phyloP scores from a whole-genome alignment of 1,284 basidiomycete species.

The Ustilago trichophora region DNA sequence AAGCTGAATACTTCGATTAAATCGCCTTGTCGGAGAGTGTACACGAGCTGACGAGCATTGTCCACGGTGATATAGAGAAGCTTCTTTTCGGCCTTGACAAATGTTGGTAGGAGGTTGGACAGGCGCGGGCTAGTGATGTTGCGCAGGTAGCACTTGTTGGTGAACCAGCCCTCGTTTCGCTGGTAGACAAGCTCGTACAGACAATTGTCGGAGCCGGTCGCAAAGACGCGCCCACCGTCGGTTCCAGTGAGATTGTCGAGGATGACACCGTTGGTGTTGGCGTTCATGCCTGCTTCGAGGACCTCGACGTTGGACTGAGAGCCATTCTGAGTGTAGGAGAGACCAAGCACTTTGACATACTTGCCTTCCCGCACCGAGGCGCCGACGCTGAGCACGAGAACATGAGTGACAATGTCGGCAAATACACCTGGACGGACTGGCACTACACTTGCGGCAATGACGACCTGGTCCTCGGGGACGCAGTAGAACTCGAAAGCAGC shows the following conservation, averaged over 20 bases:
- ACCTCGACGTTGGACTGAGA: conserved; percentile 75
- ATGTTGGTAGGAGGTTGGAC: conserved; percentile 64
- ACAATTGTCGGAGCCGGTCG: conserved; percentile 84
- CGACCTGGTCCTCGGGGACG: conserved; percentile 84
- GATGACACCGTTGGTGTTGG: conserved; percentile 75
- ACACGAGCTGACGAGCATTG: conserved; percentile 54
- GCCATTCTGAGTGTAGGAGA: conserved; percentile 70
- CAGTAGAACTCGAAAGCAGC: conserved; percentile 87
- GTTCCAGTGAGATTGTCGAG: conserved; percentile 86
- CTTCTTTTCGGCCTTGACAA: conserved; percentile 72
- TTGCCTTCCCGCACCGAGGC: conserved; percentile 69
- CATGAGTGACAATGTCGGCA: conserved; percentile 86
- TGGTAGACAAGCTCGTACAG: conserved; percentile 94
- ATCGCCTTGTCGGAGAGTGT: conserved; percentile 57
- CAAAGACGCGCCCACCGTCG: conserved; percentile 85
- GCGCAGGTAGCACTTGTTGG: conserved; percentile 76
- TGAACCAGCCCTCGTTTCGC: conserved; percentile 91
- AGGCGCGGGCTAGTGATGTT: conserved; percentile 72
- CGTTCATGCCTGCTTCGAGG: conserved; percentile 86
- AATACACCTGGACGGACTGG: conserved; percentile 74
- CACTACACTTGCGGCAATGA: conserved; percentile 73
- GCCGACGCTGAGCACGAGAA: conserved; percentile 87
- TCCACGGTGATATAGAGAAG: conserved; percentile 58
- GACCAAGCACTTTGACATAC: conserved; percentile 83
- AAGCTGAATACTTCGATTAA: conserved; percentile 62